Percentiles rank a stretch among this genome's conserved stretches.
Evolutionary conservation across 2,329 filamentous ascomycete species (phyloP).

Genomic region (Drechslerella coelobrocha): DNA sequence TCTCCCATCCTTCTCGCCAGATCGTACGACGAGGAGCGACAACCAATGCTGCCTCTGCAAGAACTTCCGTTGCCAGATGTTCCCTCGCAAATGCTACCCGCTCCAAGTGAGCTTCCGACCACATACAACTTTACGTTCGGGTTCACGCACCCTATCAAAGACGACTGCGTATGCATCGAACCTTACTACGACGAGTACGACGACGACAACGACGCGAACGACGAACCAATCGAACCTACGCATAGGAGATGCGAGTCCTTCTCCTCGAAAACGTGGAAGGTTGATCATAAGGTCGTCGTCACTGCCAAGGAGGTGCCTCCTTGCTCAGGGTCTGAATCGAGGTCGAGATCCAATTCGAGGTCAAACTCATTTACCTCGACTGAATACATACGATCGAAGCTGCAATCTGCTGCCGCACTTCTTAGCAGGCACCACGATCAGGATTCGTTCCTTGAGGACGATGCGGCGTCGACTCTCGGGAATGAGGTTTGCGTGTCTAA

Average conservation of each 20-base stretch:
- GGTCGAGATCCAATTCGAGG: constrained; percentile 8
- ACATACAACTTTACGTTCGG: constrained; percentile 39
- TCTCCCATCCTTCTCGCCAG: neutral
- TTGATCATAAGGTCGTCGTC: constrained; percentile 34
- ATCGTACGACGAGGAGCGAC: neutral
- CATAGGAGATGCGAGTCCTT: constrained; percentile 47
- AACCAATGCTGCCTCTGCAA: neutral
- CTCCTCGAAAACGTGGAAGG: constrained; percentile 38
- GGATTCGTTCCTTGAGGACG: constrained; percentile 20
- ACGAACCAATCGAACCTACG: constrained; percentile 8
- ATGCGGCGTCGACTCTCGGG: constrained; percentile 23
- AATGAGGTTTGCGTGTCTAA: constrained; percentile 25
- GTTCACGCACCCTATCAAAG: constrained; percentile 35
- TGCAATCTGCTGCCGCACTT: constrained; percentile 15
- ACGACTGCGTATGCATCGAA: constrained; percentile 23
- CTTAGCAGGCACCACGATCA: constrained; percentile 13
- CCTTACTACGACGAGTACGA: constrained; percentile 32
- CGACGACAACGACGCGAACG: constrained; percentile 5
- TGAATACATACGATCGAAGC: constrained; percentile 25
- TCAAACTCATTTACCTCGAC: constrained; percentile 40
- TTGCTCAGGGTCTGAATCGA: constrained; percentile 15
- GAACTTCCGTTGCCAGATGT: neutral
- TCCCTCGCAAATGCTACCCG: neutral
- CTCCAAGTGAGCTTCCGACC: constrained; percentile 28
- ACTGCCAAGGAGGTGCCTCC: constrained; percentile 24